Evolutionary conservation across 768 basidiomycete species (phyloP), one percentile per base, ranked within the genome.

Genomic region (Lactarius indigo): DNA sequence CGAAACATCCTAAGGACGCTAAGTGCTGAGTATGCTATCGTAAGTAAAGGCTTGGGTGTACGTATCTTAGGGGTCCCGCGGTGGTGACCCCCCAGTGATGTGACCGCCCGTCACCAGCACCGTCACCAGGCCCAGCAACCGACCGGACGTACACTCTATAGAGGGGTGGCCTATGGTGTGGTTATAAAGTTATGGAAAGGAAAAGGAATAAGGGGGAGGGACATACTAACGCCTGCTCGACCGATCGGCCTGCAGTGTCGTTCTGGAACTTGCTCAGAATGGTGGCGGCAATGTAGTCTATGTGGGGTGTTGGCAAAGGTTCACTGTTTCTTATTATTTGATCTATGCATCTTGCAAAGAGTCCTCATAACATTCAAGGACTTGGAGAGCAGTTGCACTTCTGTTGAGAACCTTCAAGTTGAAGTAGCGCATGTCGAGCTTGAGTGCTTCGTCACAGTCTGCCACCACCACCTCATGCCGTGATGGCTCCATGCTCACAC

Each of bases 221-320:
- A n/a, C n/a, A n/a, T n/a, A n/a, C 95, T 73, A 98, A 78, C 26
- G 96, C 92, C n/a, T 94, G 87, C 75, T 98, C 97, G 8, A 98
- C 94, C 0, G 91, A 81, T 61, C 87, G 83, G 4, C 90, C 86
- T 2, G 94, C 89, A 1, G 79, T 71, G 69, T 91, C 86, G 73
- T 96, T 94, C 74, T 88, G 83, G 86, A 98, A 97, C 73, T 89
- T 87, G 76, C 96, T 94, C 50, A 99, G 84, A 70, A 99, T 96
- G 17, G 96, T 94, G 0, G 92, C 89, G 20, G 96, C 93, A 0
- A 96, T 98, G 81, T 88, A 98, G 76, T 99, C 96, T 95, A 15
- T 33, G 30, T 47, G 31, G 23, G 20, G 52, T 17, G 56, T 50
- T 30, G 41, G 28, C 4, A n/a, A 39, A 17, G 7, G 12, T 13